Evolutionary conservation across 805 yeast species (phyloP).

Genomic region (Schizosaccharomyces osmophilus): DNA sequence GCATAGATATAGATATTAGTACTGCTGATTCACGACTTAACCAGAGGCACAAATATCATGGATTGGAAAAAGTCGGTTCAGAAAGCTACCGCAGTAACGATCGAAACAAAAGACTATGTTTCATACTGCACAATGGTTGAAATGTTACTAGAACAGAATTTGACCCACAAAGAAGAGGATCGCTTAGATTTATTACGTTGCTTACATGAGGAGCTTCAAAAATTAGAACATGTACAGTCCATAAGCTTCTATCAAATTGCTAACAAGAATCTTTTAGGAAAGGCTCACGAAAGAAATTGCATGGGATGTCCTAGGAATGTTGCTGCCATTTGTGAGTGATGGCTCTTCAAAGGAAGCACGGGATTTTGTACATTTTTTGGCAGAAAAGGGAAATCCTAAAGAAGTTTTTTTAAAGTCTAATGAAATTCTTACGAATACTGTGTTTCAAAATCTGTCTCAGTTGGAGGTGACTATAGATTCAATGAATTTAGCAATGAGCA

Average conservation of each 20-base stretch:
- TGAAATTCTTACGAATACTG: background rate
- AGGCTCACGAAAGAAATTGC: background rate
- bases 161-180: background rate
- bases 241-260: background rate
- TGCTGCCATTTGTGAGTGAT: background rate
- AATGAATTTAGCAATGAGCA: background rate
- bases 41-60: background rate
- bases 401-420: background rate
- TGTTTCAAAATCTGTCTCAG: background rate
- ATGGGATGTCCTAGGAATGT: background rate
- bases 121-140: background rate
- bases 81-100: background rate
- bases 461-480: background rate
- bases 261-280: background rate
- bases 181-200: background rate
- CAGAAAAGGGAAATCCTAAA: background rate
- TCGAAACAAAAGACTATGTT: background rate
- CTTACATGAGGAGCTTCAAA: background rate
- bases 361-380: background rate
- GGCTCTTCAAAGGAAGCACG: background rate
- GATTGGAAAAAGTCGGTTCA: background rate
- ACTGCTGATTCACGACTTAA: background rate
- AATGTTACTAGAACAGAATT: background rate
- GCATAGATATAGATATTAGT: background rate
- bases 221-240: background rate